Evolutionary conservation across 2,329 filamentous ascomycete species (phyloP).

Genomic region (Epichloe glyceriae): DNA sequence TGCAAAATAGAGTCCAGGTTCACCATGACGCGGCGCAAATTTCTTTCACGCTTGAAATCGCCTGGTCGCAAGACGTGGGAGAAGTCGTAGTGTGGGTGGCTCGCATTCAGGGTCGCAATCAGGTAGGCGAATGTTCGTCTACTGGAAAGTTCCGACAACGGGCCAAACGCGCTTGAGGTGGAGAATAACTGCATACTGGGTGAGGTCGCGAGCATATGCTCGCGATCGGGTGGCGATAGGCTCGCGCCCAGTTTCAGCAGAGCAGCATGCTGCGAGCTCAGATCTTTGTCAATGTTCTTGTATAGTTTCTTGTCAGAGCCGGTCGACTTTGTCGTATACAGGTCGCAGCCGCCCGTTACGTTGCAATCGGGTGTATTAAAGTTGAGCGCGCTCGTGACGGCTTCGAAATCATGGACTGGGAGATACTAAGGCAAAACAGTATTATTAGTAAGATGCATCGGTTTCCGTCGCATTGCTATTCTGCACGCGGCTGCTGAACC

Average conservation of each 20-base stretch:
- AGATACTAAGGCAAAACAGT: conserved; percentile 52
- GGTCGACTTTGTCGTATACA: conserved; percentile 95
- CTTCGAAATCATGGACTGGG: conserved; percentile 79
- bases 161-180: conserved; percentile 82
- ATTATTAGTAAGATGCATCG: conserved; percentile 1
- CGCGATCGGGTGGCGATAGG: conserved; percentile 69
- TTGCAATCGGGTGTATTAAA: conserved; percentile 91
- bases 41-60: conserved; percentile 80
- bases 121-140: conserved; percentile 90
- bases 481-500: not conserved
- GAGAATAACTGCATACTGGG: conserved; percentile 50
- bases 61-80: conserved; percentile 78
- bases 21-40: conserved; percentile 69
- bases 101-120: conserved; percentile 92
- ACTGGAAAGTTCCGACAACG: conserved; percentile 75
- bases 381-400: conserved; percentile 83
- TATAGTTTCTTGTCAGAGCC: conserved; percentile 95
- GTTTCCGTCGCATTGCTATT: not conserved
- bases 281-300: conserved; percentile 82
- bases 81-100: conserved; percentile 87
- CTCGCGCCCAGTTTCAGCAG: conserved; percentile 76
- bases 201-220: conserved; percentile 54
- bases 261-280: conserved; percentile 84
- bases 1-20: conserved; percentile 78
- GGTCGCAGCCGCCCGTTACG: conserved; percentile 84